Evolutionary conservation across 2,329 filamentous ascomycete species (phyloP).

Genomic region (Zarea fungicola): DNA sequence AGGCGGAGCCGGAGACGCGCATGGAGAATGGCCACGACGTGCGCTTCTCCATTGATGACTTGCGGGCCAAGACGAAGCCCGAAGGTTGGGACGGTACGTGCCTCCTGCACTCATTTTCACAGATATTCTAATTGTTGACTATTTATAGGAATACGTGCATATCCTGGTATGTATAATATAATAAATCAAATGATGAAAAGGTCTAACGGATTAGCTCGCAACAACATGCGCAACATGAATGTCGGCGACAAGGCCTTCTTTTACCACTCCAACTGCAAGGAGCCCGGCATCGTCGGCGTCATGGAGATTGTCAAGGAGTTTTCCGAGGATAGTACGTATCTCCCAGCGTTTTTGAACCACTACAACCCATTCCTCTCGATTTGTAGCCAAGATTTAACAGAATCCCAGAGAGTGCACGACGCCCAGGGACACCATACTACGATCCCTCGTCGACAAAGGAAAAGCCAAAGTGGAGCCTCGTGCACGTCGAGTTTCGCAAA

Average conservation of each 20-base stretch:
- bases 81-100: conserved; percentile 85
- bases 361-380: not conserved
- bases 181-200: no score
- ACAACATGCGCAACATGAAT: conserved; percentile 88
- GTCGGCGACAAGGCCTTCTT: conserved; percentile 91
- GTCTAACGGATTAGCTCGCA: conserved; percentile 54
- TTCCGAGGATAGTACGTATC: conserved; percentile 63
- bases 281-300: conserved; percentile 77
- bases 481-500: conserved; percentile 79
- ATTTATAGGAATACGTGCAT: no score
- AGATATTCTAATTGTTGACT: no score
- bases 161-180: conserved; percentile 34
- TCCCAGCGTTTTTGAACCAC: not conserved
- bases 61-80: conserved; percentile 64
- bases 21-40: conserved; percentile 84
- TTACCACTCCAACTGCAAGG: conserved; percentile 92
- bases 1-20: conserved; percentile 82
- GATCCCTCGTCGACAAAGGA: conserved; percentile 63
- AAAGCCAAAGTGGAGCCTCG: conserved; percentile 69
- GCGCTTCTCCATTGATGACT: conserved; percentile 89
- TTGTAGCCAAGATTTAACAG: no score
- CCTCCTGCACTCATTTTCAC: not conserved
- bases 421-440: conserved; percentile 61
- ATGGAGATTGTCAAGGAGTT: conserved; percentile 88
- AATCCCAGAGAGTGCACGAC: conserved; percentile 26